A percentile compares a stretch with the other conserved stretches of the same genome.
Conservation (phyloP, 768 basidiomycete species). For the Psilocybe cubensis region DNA sequence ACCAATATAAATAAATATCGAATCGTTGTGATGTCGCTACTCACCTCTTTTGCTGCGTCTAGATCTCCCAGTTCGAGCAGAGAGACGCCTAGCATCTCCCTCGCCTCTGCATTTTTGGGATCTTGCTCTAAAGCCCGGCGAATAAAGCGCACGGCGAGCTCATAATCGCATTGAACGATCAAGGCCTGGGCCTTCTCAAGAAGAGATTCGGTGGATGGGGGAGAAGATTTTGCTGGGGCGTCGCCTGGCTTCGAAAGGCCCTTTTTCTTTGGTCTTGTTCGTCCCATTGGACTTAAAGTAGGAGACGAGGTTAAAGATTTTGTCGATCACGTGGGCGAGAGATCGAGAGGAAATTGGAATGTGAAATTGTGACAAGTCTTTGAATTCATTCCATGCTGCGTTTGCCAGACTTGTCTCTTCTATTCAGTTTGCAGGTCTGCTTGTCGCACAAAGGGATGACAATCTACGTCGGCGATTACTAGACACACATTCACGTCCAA, state of each 20-base stretch:
- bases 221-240: constrained; percentile 29
- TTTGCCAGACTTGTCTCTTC: background rate
- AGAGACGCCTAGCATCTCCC: constrained; percentile 80
- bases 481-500: background rate
- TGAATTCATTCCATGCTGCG: background rate
- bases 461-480: background rate
- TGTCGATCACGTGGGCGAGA: constrained; percentile 30
- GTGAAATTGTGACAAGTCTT: background rate
- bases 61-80: constrained; percentile 82
- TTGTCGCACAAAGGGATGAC: background rate
- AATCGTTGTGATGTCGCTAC: background rate
- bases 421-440: background rate
- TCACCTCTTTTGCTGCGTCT: constrained; percentile 68
- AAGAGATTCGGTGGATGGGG: constrained; percentile 58
- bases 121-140: constrained; percentile 68
- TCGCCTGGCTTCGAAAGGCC: constrained; percentile 36
- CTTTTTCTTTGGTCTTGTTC: constrained; percentile 55
- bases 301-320: constrained; percentile 23
- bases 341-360: background rate
- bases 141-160: constrained; percentile 76
- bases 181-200: constrained; percentile 82
- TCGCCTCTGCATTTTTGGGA: constrained; percentile 65
- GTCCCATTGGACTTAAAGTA: constrained; percentile 47
- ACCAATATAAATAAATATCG: background rate
- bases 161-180: constrained; percentile 83